phyloP scores from a whole-genome alignment of 2,329 filamentous ascomycete species.

The Zasmidium cellare region DNA sequence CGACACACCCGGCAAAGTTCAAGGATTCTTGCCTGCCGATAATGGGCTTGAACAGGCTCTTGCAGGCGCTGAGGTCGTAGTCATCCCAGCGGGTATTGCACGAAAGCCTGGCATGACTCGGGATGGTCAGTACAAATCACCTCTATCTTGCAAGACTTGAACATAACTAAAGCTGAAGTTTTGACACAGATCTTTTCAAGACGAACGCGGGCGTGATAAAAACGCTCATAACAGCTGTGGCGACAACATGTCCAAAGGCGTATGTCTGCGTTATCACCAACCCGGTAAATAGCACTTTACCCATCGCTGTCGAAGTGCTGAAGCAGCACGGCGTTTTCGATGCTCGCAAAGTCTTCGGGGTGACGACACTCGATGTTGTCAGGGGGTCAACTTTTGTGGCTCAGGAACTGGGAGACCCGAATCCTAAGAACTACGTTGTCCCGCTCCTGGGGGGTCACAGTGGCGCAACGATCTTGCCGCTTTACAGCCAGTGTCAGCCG shows the following conservation, averaged over 20 bases:
- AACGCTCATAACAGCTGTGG: constrained; percentile 83
- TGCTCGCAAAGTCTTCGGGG: constrained; percentile 93
- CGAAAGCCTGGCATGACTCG: constrained; percentile 99
- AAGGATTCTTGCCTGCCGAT: constrained; percentile 83
- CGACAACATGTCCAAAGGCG: constrained; percentile 86
- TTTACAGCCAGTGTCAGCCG: constrained; percentile 89
- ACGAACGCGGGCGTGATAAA: constrained; percentile 98
- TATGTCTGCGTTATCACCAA: constrained; percentile 98
- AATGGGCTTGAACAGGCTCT: constrained; percentile 79
- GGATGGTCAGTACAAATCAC: constrained; percentile 67
- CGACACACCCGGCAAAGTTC: constrained; percentile 82
- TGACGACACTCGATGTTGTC: constrained; percentile 97
- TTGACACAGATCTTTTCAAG: constrained; percentile 76
- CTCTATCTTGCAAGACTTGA: no score
- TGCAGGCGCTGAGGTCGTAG: constrained; percentile 90
- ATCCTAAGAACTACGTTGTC: constrained; percentile 79
- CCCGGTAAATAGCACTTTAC: constrained; percentile 98
- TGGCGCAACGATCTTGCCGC: constrained; percentile 94
- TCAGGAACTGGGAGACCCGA: constrained; percentile 76
- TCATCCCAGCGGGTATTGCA: constrained; percentile 97
- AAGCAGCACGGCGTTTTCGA: constrained; percentile 93
- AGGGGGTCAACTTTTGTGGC: constrained; percentile 96
- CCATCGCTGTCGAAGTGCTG: constrained; percentile 94
- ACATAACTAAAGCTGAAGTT: no score
- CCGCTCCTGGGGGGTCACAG: constrained; percentile 97